A percentile compares a stretch with the other conserved stretches of the same genome.
Conservation (phyloP, 345 rosid species). For the Murraya koenigii region DNA sequence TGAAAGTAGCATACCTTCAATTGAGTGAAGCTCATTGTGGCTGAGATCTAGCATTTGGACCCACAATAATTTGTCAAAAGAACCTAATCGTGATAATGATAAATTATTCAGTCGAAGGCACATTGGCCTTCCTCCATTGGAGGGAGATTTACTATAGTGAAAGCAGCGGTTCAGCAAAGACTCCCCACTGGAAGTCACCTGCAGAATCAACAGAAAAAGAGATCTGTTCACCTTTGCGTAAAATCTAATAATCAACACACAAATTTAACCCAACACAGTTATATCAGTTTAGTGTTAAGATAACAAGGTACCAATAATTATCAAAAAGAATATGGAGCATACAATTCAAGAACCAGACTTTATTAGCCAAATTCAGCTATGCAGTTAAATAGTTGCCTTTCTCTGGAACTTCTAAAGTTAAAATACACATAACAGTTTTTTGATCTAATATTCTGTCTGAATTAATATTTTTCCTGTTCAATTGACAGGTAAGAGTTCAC, state of each 20-base stretch:
- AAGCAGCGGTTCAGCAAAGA: slow-evolving; percentile 51
- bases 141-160: slow-evolving; percentile 31
- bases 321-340: not conserved
- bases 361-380: not conserved
- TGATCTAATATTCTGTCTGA: not conserved
- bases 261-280: not conserved
- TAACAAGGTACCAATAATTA: not conserved
- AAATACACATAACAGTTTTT: not conserved
- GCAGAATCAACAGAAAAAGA: slow-evolving; percentile 36
- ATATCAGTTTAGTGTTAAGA: not conserved
- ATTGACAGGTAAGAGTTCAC: not conserved
- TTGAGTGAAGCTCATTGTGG: slow-evolving; percentile 73
- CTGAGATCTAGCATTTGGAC: slow-evolving; percentile 91
- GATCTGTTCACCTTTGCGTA: not conserved
- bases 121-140: slow-evolving; percentile 23
- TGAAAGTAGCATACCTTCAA: slow-evolving; percentile 58
- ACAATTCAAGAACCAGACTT: not conserved
- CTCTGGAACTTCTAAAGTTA: not conserved
- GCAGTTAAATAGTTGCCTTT: not conserved
- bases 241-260: slow-evolving; percentile 4
- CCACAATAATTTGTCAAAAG: slow-evolving; percentile 71
- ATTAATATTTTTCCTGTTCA: not conserved
- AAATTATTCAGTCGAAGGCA: slow-evolving; percentile 73
- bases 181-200: slow-evolving; percentile 61
- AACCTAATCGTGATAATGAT: slow-evolving; percentile 66